Conservation (phyloP, 192 early-diverging fungal genomes). For the Pilaira anomala region DNA sequence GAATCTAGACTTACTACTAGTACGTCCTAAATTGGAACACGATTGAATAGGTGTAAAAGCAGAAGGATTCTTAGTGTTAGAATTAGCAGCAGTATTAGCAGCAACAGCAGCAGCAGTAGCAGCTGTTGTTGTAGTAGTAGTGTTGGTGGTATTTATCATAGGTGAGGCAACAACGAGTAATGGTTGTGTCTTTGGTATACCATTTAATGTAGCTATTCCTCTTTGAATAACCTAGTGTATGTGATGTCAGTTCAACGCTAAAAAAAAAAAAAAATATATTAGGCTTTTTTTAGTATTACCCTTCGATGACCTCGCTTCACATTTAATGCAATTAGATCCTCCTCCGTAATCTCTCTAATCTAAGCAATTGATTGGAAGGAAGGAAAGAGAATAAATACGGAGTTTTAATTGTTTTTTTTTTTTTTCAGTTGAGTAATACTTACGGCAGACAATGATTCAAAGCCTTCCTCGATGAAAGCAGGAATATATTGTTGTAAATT, state of each 20-base stretch:
- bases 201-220: slow-evolving; percentile 23
- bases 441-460: slow-evolving; percentile 35
- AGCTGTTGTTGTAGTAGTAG: too few species aligned
- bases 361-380: slow-evolving; percentile 9
- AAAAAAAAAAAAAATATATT: slow-evolving; percentile 6
- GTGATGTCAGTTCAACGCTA: not conserved
- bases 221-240: slow-evolving; percentile 27
- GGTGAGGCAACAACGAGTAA: not conserved
- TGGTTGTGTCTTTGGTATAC: slow-evolving; percentile 1
- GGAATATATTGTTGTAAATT: slow-evolving; percentile 27
- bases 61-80: too few species aligned
- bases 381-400: not conserved
- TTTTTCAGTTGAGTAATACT: not conserved
- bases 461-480: slow-evolving; percentile 35
- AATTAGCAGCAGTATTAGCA: too few species aligned
- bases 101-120: too few species aligned
- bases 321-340: slow-evolving; percentile 32
- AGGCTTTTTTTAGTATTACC: too few species aligned
- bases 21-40: too few species aligned
- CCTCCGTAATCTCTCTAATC: slow-evolving; percentile 37
- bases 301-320: slow-evolving; percentile 43
- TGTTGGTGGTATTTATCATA: too few species aligned
- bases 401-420: not conserved
- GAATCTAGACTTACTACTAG: too few species aligned
- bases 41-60: too few species aligned